Conservation (phyloP, 1,139 yeast species). For the Yamadazyma songkhlaensis region DNA sequence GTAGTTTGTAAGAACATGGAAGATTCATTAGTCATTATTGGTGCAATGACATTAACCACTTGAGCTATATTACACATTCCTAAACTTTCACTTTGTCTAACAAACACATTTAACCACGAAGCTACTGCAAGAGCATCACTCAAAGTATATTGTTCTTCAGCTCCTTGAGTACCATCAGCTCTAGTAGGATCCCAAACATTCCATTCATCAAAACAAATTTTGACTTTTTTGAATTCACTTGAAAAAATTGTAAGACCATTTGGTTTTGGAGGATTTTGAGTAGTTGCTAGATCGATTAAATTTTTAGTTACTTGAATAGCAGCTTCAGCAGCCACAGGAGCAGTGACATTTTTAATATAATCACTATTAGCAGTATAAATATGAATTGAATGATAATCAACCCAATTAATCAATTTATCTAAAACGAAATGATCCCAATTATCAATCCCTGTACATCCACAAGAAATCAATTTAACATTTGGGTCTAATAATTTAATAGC, state of each 20-base stretch:
- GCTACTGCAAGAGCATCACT: slow-evolving; percentile 31
- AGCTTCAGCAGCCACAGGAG: slow-evolving; percentile 28
- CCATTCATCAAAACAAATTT: slow-evolving; percentile 34
- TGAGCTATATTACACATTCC: slow-evolving; percentile 35
- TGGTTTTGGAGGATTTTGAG: slow-evolving; percentile 13
- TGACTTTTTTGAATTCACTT: slow-evolving; percentile 15
- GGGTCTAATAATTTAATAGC: slow-evolving; percentile 29
- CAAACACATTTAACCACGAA: slow-evolving; percentile 29
- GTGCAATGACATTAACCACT: slow-evolving; percentile 31
- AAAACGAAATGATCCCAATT: slow-evolving; percentile 27
- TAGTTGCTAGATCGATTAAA: slow-evolving; percentile 25
- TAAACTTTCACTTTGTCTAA: slow-evolving; percentile 24
- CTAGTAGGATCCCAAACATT: slow-evolving; percentile 33
- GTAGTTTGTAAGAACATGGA: slow-evolving; percentile 26
- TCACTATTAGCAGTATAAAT: slow-evolving; percentile 24
- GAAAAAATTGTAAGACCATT: slow-evolving; percentile 10
- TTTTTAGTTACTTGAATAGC: slow-evolving; percentile 24
- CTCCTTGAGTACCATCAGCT: slow-evolving; percentile 27
- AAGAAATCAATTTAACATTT: slow-evolving; percentile 21
- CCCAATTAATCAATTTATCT: slow-evolving; percentile 21
- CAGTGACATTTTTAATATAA: slow-evolving; percentile 23
- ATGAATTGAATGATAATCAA: slow-evolving; percentile 29
- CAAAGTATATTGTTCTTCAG: slow-evolving; percentile 27
- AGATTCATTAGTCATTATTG: slow-evolving; percentile 25
- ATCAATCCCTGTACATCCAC: slow-evolving; percentile 26